Base-by-base conservation (phyloP, 1,284 basidiomycete species). In the Inonotus obliquus region DNA sequence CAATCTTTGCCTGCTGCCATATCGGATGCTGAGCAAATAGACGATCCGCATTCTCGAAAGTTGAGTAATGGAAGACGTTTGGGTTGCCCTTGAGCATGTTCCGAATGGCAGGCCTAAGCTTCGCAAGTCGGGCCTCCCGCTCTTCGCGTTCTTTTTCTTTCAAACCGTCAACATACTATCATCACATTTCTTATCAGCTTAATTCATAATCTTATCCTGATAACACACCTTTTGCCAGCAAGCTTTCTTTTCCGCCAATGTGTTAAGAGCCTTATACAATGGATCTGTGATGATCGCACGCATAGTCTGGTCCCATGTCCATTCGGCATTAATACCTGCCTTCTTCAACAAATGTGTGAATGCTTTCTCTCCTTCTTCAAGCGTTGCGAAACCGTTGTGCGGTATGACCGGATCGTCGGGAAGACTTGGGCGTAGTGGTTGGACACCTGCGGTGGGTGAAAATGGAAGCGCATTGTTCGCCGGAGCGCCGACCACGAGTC, bases 251-350 rank as follows among this genome's bases (percentile, higher is more conserved):
- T 99, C 94, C 2, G 94, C 92, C 56, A 98, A 80, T 51, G 92
- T 93, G 71, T 92, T 93, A 64, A 99, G 80, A 54, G 94, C 91
- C 77, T 96, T 97, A 79, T 98, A 99, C 66, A 98, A 77, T 41
- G 97, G 96, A 77, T 99, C 96, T 67, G 95, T 98, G 75, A 99
- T 96, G 74, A 97, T 94, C 68, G 91, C 90, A 69, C 96, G 85
- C 91, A 99, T 97, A 53, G 96, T 95, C 76, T 93, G 87, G 74
- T 99, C 97, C 97, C 97, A 99, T 21, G 94, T 96, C 92, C 93
- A 98, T 66, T 83, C 87, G 53, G 91, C 86, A 75, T 94, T 92
- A 54, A 99, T 89, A 23, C 92, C 91, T 56, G 92, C 91, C 72
- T 92, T 91, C 68, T 87, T 84, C 65, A 99, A 77, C 57, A 99